These are phyloP conservation scores for Lactarius quietus DNA, from an alignment of 768 basidiomycete species.

Conservation along the genomic window DNA sequence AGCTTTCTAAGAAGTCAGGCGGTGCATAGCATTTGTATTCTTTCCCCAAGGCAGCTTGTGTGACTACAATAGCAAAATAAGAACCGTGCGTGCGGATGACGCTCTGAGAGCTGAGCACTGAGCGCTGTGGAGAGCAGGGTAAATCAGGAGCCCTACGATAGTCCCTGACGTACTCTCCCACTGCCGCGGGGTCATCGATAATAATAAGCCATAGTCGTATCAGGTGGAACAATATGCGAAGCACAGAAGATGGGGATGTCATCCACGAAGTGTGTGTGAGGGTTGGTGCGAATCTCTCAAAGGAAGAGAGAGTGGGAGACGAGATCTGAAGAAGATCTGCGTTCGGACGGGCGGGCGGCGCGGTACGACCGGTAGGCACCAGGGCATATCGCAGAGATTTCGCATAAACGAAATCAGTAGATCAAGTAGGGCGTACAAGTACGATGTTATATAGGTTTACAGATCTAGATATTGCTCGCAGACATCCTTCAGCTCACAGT, in stretches of 20 bases:
- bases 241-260: not conserved
- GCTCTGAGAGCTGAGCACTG: too few species aligned
- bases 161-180: constrained; percentile 75
- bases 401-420: not conserved
- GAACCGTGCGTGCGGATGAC: not conserved
- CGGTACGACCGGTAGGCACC: too few species aligned
- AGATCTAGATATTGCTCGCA: not conserved
- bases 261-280: constrained; percentile 18
- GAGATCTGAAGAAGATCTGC: not conserved
- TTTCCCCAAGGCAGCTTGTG: not conserved
- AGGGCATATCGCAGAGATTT: not conserved
- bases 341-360: too few species aligned
- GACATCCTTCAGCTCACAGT: not conserved
- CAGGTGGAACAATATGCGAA: not conserved
- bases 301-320: not conserved
- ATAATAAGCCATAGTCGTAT: constrained; percentile 64
- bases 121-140: too few species aligned
- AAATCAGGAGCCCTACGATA: constrained; percentile 36
- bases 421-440: not conserved
- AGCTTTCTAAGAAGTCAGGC: not conserved
- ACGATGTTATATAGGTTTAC: not conserved
- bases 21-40: not conserved
- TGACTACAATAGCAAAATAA: not conserved
- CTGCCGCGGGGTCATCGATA: constrained; percentile 64
- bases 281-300: not conserved